Conservation (phyloP, 306 rosid genomes). For the Glycine tomentella region DNA sequence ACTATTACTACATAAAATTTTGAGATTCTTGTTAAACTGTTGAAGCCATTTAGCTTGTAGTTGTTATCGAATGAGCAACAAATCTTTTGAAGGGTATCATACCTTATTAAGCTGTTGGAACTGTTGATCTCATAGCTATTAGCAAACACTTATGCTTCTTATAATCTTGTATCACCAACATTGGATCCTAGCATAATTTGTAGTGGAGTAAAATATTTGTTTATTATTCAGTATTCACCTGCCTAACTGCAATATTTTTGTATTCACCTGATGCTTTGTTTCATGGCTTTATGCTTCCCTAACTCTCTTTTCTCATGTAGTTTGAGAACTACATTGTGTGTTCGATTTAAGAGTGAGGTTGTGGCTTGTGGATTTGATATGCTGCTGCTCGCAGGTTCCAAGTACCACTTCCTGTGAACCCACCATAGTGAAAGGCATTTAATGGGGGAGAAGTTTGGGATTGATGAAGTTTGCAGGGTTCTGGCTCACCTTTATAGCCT, state of each 20-base stretch:
- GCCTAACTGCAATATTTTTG: neutral
- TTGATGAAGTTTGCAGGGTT: conserved; percentile 90
- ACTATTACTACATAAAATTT: no score
- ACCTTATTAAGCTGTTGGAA: no score
- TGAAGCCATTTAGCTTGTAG: no score
- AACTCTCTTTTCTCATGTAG: conserved; percentile 54
- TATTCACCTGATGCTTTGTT: neutral
- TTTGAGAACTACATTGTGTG: conserved; percentile 90
- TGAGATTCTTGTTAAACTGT: no score
- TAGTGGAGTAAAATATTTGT: neutral
- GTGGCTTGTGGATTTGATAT: no score
- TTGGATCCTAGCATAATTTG: conserved; percentile 19
- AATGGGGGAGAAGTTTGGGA: conserved; percentile 90
- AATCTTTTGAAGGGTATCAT: no score
- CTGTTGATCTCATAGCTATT: no score
- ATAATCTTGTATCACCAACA: no score
- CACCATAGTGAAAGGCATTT: conserved; percentile 98
- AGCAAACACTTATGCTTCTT: no score
- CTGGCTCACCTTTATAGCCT: conserved; percentile 90
- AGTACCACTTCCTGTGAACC: conserved; percentile 95
- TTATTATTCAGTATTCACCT: conserved; percentile 31
- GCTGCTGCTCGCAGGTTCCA: no score
- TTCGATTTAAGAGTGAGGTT: conserved; percentile 96
- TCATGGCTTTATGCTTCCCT: neutral
- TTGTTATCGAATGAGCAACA: no score